phyloP scores from a whole-genome alignment of 345 rosid species.

The Brassica nigra region DNA sequence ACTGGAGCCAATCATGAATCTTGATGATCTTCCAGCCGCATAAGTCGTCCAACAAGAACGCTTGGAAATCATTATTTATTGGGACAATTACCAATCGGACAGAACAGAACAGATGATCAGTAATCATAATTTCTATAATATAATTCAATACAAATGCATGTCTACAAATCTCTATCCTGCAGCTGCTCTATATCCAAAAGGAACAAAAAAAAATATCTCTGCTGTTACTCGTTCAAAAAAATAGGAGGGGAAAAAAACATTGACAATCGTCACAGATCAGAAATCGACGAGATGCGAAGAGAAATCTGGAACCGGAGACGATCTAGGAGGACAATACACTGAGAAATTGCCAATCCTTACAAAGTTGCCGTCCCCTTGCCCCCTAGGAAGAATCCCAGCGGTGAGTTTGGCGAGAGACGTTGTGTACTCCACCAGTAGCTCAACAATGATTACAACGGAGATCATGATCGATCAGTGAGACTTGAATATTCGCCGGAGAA shows the following conservation, averaged over 20 bases:
- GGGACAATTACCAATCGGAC: background rate
- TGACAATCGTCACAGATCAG: background rate
- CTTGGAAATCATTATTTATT: background rate
- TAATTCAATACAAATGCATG: background rate
- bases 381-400: constrained; percentile 37
- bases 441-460: constrained; percentile 44
- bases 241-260: background rate
- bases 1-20: too few relatives aligned
- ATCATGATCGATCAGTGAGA: constrained; percentile 44
- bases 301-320: constrained; percentile 28
- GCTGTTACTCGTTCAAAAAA: background rate
- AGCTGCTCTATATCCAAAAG: background rate
- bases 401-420: constrained; percentile 48
- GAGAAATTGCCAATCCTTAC: constrained; percentile 25
- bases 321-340: constrained; percentile 15
- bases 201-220: background rate
- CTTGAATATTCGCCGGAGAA: background rate
- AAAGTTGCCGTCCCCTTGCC: constrained; percentile 1
- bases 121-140: background rate
- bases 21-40: too few relatives aligned
- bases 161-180: background rate
- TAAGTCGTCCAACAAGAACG: too few relatives aligned
- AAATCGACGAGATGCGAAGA: constrained; percentile 34
- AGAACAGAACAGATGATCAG: background rate
- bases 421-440: constrained; percentile 57